Evolutionary conservation across 164 flowering plant genomes (phyloP), one percentile per base, ranked within the genome.

Genomic region (Macadamia tetraphylla): DNA sequence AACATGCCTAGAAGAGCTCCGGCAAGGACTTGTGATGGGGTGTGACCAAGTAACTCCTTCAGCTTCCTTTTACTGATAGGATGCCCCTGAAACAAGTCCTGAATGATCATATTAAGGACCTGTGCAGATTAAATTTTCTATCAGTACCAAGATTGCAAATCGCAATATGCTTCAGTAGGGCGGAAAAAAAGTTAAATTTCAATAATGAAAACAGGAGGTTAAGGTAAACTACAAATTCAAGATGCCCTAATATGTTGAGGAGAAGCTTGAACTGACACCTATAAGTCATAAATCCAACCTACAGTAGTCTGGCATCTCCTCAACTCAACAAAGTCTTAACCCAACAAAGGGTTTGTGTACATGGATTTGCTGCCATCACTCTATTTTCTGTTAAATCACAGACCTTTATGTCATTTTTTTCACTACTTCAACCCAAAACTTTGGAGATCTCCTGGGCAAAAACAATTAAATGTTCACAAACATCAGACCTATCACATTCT

Each of bases 11-110:
- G 86, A 66, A 93, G 17, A 68, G 98, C 98, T 74, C 98, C 98
- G 35, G 86, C 98, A 71, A 93, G 59, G 59, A 93, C 98, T 77
- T 93, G 98, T 1, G 91, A 88, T 57, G 90, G 97, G 40, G 98
- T 93, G 83, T 91, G 96, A 66, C 98, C 98, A 43, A 93, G 94
- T 69, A 93, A 92, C 71, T 87, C 98, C 77, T 93, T 93, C 42
- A 93, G 94, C 86, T 93, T 93, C 71, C 90, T 84, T 80, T 91
- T 80, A 74, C 98, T 91, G 69, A 91, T 84, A 3, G 98, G 98
- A 76, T 93, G 98, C 72, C 97, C 96, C 81, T 93, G 84, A 81
- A 93, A 93, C 79, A 91, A 79, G 78, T 87, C 91, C 72, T 76
- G 88, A 63, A 93, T 73, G 44, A 93, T 91, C 87, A 88, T 67